Conservation (phyloP, 805 yeast genomes). For the Candida montana region DNA sequence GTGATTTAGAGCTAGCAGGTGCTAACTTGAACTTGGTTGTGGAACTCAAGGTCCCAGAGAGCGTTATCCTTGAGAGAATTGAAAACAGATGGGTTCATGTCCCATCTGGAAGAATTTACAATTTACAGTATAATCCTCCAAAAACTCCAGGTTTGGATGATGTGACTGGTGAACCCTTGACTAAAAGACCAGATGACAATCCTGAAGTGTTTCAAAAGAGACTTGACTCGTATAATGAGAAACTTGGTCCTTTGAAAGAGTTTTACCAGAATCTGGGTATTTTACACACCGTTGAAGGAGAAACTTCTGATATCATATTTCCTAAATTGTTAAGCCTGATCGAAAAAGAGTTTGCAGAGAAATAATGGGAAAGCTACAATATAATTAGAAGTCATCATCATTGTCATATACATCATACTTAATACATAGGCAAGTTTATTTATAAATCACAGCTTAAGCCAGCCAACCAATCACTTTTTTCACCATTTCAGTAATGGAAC, state of each 20-base stretch:
- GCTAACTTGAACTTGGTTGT: conserved; percentile 69
- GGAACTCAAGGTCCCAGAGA: conserved; percentile 80
- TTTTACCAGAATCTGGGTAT: conserved; percentile 50
- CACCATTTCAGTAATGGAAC: conserved; percentile 26
- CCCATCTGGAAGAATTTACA: conserved; percentile 83
- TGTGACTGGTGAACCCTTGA: conserved; percentile 79
- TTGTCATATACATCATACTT: too few species aligned
- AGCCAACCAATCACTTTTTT: conserved; percentile 28
- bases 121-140: conserved; percentile 85
- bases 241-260: conserved; percentile 59
- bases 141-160: conserved; percentile 77
- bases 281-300: conserved; percentile 58
- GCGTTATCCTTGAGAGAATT: conserved; percentile 75
- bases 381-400: too few species aligned
- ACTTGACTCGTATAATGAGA: conserved; percentile 52
- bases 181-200: conserved; percentile 79
- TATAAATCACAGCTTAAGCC: too few species aligned
- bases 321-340: conserved; percentile 56
- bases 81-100: conserved; percentile 81
- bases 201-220: conserved; percentile 66
- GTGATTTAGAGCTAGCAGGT: conserved; percentile 31
- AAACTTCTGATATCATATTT: conserved; percentile 77
- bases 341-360: conserved; percentile 23
- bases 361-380: too few species aligned
- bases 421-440: too few species aligned